Base-by-base conservation (phyloP, 257 asterid genomes). In the Solanum peruvianum region DNA sequence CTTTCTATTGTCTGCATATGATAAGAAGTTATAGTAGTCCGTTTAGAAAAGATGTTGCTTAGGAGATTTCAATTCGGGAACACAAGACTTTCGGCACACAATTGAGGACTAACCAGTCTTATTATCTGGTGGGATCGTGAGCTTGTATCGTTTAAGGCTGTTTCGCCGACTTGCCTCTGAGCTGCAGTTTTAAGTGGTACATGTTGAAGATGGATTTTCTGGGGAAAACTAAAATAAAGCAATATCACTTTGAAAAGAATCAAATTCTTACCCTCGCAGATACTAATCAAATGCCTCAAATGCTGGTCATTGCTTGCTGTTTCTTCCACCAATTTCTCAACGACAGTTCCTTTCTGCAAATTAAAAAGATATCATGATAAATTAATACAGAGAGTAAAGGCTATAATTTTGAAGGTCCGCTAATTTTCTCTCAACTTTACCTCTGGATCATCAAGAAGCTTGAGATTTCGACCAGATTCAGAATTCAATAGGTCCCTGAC, bases 161-260 rank as follows among this genome's bases (percentile, higher is more conserved):
- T 96, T 92, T 95, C 99, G 25, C 99, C 99, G 56, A 95, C 98
- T 94, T 96, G 99, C 87, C 99, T 93, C 90, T 96, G 99, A 89
- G 98, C 99, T 96, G 94, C 91, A 93, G 87, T 81, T 44, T 69
- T 35, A 44, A 52, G 71, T 31, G n/a, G 39, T 52, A 39, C 66
- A 60, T 72, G 10, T 33, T 37, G 35, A 85, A 72, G 84, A 72
- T 11, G 42, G 42, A 42, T 72, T 35, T 14, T 12, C 29, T 11
- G 67, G 85, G 31, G 39, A 49, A 60, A 27, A 33, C 70, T 73
- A 62, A 42, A 56, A 21, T 16, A 60, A 20, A 82, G 42, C 49
- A 66, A n/a, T 71, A 81, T 82, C 87, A 88, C 37, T 60, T 86
- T 12, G 37, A 90, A 58, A 86, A 56, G 56, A 15, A 70, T 78